These are phyloP conservation scores for Lichtheimia ornata DNA, from an alignment of 371 early-diverging fungal genomes.

Conservation along the genomic window DNA sequence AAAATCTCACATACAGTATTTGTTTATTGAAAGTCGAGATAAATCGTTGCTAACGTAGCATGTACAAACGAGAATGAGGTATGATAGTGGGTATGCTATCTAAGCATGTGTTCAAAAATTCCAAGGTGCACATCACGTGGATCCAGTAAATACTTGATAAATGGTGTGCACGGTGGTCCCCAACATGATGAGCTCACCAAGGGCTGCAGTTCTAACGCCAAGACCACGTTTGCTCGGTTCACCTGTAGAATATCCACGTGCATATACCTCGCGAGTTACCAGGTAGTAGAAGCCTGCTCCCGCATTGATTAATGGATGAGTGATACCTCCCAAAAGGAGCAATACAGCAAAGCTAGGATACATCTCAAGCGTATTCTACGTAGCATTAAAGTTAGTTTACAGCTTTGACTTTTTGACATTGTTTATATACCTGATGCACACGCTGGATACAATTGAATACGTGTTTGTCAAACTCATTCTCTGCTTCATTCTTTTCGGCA, in stretches of 20 bases:
- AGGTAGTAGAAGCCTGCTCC: slow-evolving; percentile 46
- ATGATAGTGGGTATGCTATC: too few species aligned
- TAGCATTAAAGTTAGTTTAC: neutral
- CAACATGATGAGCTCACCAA: slow-evolving; percentile 40
- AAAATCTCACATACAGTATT: too few species aligned
- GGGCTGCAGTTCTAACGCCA: slow-evolving; percentile 34
- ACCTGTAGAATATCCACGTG: slow-evolving; percentile 55
- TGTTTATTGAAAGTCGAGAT: too few species aligned
- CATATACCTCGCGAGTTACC: slow-evolving; percentile 42
- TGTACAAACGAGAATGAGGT: too few species aligned
- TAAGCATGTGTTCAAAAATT: too few species aligned
- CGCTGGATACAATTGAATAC: slow-evolving; percentile 69
- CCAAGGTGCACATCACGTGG: too few species aligned
- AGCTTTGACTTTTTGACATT: neutral
- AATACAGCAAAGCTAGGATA: slow-evolving; percentile 28
- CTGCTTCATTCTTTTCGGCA: slow-evolving; percentile 55
- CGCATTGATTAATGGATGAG: slow-evolving; percentile 46
- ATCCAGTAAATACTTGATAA: slow-evolving; percentile 6
- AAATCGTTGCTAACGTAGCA: too few species aligned
- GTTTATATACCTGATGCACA: slow-evolving; percentile 51
- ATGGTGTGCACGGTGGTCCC: slow-evolving; percentile 20
- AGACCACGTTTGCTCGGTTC: slow-evolving; percentile 41
- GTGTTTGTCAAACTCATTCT: slow-evolving; percentile 51
- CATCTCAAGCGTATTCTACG: slow-evolving; percentile 31
- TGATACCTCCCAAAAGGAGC: slow-evolving; percentile 43